Conservation (phyloP, 805 yeast species). For the Saccharomycopsis sp. region DNA sequence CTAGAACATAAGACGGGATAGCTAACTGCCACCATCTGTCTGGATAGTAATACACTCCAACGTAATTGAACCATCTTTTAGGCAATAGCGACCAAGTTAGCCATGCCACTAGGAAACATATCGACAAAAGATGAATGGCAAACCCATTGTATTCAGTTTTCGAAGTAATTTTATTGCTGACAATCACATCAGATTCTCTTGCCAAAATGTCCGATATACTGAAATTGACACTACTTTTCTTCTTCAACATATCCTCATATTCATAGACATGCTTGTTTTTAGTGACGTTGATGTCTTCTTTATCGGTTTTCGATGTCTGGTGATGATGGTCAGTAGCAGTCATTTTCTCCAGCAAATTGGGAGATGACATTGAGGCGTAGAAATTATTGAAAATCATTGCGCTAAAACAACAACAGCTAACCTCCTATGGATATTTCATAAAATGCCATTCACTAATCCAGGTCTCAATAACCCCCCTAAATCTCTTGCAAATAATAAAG, state of each 20-base stretch:
- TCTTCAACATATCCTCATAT: conserved; percentile 20
- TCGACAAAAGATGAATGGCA: conserved; percentile 65
- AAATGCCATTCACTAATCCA: no score
- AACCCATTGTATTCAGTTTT: conserved; percentile 84
- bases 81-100: conserved; percentile 75
- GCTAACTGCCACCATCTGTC: conserved; percentile 89
- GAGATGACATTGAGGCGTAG: conserved; percentile 20
- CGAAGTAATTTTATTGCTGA: conserved; percentile 46
- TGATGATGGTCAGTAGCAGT: not conserved
- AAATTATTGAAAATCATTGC: conserved; percentile 16
- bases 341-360: conserved; percentile 12
- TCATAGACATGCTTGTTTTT: conserved; percentile 13
- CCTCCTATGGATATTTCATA: not conserved
- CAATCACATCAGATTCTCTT: conserved; percentile 58
- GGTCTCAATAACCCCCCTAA: no score
- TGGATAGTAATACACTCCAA: conserved; percentile 69
- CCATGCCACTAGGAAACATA: conserved; percentile 49
- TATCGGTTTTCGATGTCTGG: not conserved
- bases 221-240: conserved; percentile 7
- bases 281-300: not conserved
- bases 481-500: no score
- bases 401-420: not conserved
- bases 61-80: conserved; percentile 39
- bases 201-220: conserved; percentile 47
- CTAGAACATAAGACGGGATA: conserved; percentile 61